These are phyloP conservation scores for Phytophthora megakarya DNA, from an alignment of 352 stramenopile species.

Conservation along the genomic window DNA sequence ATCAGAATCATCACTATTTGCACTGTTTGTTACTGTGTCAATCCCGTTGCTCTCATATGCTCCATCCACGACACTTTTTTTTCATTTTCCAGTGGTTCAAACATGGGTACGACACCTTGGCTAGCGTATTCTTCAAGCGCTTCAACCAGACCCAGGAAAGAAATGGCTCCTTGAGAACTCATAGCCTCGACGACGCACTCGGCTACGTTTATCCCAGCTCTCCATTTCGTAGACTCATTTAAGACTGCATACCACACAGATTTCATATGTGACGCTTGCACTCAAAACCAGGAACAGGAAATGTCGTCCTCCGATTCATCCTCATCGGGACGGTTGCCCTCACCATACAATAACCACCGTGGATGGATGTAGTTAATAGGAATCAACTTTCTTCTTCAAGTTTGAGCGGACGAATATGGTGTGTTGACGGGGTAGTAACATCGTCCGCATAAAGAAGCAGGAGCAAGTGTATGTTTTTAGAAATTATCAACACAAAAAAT, in stretches of 20 bases:
- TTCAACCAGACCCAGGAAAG: not conserved
- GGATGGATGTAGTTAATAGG: slow-evolving; percentile 2
- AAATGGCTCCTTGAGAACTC: not conserved
- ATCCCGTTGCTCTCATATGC: no score
- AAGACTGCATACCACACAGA: not conserved
- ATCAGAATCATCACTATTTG: no score
- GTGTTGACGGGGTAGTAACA: slow-evolving; percentile 11
- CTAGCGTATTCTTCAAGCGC: not conserved
- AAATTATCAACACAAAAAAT: no score
- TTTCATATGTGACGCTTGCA: not conserved
- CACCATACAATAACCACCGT: not conserved
- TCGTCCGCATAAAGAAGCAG: slow-evolving; percentile 2
- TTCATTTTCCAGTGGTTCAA: no score
- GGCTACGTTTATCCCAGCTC: not conserved
- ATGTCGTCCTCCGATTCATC: slow-evolving; percentile 6
- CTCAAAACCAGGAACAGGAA: not conserved
- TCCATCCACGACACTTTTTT: no score
- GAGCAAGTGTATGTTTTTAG: slow-evolving; percentile 2
- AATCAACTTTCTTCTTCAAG: slow-evolving; percentile 11
- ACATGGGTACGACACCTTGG: not conserved
- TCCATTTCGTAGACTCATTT: slow-evolving; percentile 11
- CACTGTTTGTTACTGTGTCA: no score
- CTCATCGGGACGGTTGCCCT: slow-evolving; percentile 2
- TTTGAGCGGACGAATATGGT: not conserved
- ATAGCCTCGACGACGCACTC: not conserved